Evolutionary conservation across 2,329 filamentous ascomycete genomes (phyloP).

Genomic region (Alternaria dauci): DNA sequence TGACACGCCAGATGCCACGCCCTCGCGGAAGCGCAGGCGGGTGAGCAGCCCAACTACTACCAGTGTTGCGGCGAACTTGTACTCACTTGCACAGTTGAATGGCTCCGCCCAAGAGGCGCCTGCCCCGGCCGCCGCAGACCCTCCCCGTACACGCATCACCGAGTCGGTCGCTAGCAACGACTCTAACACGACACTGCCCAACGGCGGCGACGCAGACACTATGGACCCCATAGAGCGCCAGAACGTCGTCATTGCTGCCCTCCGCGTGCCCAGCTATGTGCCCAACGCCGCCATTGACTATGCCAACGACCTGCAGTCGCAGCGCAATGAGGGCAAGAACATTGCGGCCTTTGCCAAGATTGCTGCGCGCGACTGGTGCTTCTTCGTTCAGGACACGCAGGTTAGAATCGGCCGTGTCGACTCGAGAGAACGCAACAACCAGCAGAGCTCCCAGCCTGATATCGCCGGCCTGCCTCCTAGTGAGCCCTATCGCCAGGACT

Average conservation of each 20-base stretch:
- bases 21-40: slow-evolving; percentile 58
- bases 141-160: slow-evolving; percentile 44
- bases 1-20: slow-evolving; percentile 59
- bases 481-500: slow-evolving; percentile 41
- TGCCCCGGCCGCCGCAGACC: slow-evolving; percentile 29
- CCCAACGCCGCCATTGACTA: slow-evolving; percentile 67
- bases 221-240: slow-evolving; percentile 47
- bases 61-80: slow-evolving; percentile 9
- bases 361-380: slow-evolving; percentile 83
- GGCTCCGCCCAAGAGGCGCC: slow-evolving; percentile 36
- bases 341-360: slow-evolving; percentile 79
- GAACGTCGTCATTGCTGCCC: slow-evolving; percentile 50
- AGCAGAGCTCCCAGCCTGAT: slow-evolving; percentile 39
- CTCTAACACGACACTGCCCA: slow-evolving; percentile 49
- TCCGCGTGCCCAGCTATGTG: slow-evolving; percentile 57
- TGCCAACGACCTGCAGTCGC: slow-evolving; percentile 59
- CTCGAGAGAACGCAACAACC: slow-evolving; percentile 39
- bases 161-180: slow-evolving; percentile 54
- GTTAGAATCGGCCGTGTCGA: slow-evolving; percentile 75
- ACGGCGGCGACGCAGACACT: slow-evolving; percentile 44
- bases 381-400: slow-evolving; percentile 77
- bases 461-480: slow-evolving; percentile 34
- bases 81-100: slow-evolving; percentile 46
- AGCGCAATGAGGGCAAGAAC: slow-evolving; percentile 54
- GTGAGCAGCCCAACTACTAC: slow-evolving; percentile 41